Percentiles rank a stretch among this genome's conserved stretches.
phyloP scores from a whole-genome alignment of 192 early-diverging fungal species.

The Gryganskiella cystojenkinii region DNA sequence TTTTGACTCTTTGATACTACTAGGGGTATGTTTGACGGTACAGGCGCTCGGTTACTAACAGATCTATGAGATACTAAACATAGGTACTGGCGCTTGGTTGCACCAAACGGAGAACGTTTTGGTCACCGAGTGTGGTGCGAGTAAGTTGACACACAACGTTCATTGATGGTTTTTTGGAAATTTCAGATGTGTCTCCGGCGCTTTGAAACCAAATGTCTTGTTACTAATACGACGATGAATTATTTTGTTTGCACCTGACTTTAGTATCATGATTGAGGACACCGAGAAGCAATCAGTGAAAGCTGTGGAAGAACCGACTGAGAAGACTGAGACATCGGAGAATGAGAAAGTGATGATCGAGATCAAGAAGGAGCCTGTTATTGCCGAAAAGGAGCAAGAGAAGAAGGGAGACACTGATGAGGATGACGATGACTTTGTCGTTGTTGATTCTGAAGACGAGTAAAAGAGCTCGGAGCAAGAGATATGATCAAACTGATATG shows the following conservation, averaged over 20 bases:
- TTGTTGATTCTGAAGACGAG: constrained; percentile 40
- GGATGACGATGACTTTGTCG: constrained; percentile 41
- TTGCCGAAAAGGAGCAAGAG: constrained; percentile 4
- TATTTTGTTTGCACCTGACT: too few species aligned
- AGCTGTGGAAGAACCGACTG: constrained; percentile 3
- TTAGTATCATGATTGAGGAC: constrained; percentile 23
- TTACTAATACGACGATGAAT: too few species aligned
- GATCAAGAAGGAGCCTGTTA: neutral
- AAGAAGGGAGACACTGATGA: neutral
- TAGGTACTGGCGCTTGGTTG: constrained; percentile 68
- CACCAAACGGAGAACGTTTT: constrained; percentile 69
- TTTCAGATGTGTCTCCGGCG: neutral
- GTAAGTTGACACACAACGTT: constrained; percentile 3
- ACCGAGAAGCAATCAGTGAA: neutral
- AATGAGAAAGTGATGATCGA: constrained; percentile 1
- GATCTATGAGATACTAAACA: too few species aligned
- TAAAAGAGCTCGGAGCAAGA: constrained; percentile 5
- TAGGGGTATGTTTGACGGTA: too few species aligned
- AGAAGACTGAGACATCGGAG: neutral
- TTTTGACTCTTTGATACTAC: too few species aligned
- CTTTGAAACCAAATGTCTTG: neutral
- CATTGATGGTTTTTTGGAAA: neutral
- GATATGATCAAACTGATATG: neutral
- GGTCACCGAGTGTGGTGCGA: constrained; percentile 76
- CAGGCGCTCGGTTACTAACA: too few species aligned